Evolutionary conservation across 352 stramenopile species (phyloP), one percentile per base, ranked within the genome.

Genomic region (Phytopythium delawarense): DNA sequence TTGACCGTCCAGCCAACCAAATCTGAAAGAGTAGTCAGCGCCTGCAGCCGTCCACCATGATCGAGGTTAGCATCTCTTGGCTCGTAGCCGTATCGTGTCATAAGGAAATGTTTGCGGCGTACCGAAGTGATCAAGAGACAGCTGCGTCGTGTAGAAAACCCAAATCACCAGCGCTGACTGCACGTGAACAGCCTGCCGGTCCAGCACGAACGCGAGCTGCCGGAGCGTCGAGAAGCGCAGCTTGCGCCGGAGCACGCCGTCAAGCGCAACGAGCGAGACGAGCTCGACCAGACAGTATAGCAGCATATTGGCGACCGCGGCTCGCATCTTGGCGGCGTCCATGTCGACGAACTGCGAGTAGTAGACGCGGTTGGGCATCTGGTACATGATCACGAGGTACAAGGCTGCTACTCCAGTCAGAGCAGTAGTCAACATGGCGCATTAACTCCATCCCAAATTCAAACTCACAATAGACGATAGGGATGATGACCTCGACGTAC

Each of bases 251-350:
- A 81, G 46, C 4, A 76, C 4, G 2, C 66, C 8, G 12, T 58
- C 51, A 1, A 84, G 65, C 7, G 73, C 35, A 15, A 81, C 6
- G 16, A 84, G 62, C 13, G 72, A 84, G 5, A 72, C 12, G 0
- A 87, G 13, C 48, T 87, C 72, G 30, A 87, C 57, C 35, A 52
- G 45, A 16, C 54, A 61, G 59, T 84, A 84, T 0, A 76, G 16
- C 37, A 82, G 39, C 16, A 82, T 67, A 25, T 67, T 77, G 12
- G 9, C 23, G 3, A 79, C 28, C 4, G 69, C 71, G 4, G 34
- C 0, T 0, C 30, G 13, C 2, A 81, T 42, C 4, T 62, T 54
- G 0, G 28, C 16, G 11, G 63, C 39, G n/a, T 58, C 46, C 63
- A 73, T 61, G 1, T 48, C 44, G 5, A 32, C 59, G 37, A 73